Base-by-base conservation (phyloP, 768 basidiomycete genomes). In the Amanita rubescens region DNA sequence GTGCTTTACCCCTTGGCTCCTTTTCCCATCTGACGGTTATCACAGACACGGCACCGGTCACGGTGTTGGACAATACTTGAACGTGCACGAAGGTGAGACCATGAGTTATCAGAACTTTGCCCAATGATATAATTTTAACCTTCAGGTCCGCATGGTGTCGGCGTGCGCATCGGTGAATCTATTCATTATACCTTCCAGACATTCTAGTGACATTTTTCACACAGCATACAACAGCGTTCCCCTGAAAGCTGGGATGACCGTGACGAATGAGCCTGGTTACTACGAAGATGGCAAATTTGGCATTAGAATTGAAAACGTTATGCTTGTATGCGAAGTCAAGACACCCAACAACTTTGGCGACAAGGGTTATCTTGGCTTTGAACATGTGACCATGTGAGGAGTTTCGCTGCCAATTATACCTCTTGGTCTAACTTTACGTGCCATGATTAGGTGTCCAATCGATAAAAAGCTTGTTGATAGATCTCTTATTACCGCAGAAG, bases 231-330 rank as follows among this genome's bases (percentile, higher is more conserved):
- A 94, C 66, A 81, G 66, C 37, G 79, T 82, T 0, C 64, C 85
- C 0, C 67, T 97, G 54, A 88, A 90, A 63, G 73, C 79, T 5
- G 92, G 93, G 8, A 92, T 93, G 88, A 91, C 91, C 0, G 74
- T 97, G 22, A 93, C 92, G 0, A 96, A 97, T 62, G 94, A 95
- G 59, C 94, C 94, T 1, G 93, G 94, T 8, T 95, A 87, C 66
- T 96, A 96, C 65, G 83, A 81, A 7, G 94, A 97, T 60, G 95
- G 94, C 1, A 72, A 76, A 42, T 98, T 85, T 62, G 95, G 94
- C 2, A 92, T 98, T 60, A 84, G 96, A 3, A 90, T 95, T 60
- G 95, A 99, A 70, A 93, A 81, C 66, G 77, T 97, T 39, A 82
- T 94, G 19, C 72, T 95, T 17, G 87, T 95, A 3, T 76, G 79